phyloP scores from a whole-genome alignment of 768 basidiomycete species.

The Lepiota brunneoincarnata region DNA sequence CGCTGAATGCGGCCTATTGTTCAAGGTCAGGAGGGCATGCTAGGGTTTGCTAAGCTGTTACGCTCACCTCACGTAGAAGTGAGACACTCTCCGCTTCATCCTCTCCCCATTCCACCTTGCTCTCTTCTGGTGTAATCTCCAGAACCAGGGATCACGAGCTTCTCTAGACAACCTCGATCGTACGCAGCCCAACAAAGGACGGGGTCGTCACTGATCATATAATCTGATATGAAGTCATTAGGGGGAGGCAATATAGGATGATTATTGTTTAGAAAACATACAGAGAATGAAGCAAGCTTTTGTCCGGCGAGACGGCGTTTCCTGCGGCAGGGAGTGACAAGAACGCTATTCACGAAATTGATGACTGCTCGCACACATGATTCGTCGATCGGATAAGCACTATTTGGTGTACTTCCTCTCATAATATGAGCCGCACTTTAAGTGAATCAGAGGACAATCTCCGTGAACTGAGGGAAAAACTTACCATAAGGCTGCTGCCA shows the following conservation, averaged over 20 bases:
- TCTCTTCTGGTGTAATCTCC: constrained; percentile 48
- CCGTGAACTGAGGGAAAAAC: constrained; percentile 7
- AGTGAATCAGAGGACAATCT: not conserved
- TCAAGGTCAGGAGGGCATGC: not conserved
- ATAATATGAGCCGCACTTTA: constrained; percentile 59
- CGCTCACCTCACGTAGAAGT: constrained; percentile 60
- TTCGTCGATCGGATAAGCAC: constrained; percentile 34
- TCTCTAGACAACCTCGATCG: constrained; percentile 64
- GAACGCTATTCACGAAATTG: constrained; percentile 63
- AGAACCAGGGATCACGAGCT: constrained; percentile 51
- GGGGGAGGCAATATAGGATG: not conserved
- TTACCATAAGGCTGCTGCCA: constrained; percentile 72
- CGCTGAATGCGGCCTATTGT: constrained; percentile 67
- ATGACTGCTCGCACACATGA: constrained; percentile 57
- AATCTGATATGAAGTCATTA: constrained; percentile 33
- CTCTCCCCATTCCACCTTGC: constrained; percentile 53
- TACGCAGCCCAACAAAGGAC: constrained; percentile 64
- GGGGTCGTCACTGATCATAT: constrained; percentile 70
- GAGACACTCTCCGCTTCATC: constrained; percentile 63
- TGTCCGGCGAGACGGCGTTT: constrained; percentile 43
- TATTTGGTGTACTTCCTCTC: constrained; percentile 38
- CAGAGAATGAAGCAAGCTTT: constrained; percentile 78
- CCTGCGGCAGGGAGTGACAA: constrained; percentile 38
- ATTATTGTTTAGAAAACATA: constrained; percentile 30
- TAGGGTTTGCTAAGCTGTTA: not conserved